Evolutionary conservation across 148 eudicot species (phyloP).

Genomic region (Silene uniflora): DNA sequence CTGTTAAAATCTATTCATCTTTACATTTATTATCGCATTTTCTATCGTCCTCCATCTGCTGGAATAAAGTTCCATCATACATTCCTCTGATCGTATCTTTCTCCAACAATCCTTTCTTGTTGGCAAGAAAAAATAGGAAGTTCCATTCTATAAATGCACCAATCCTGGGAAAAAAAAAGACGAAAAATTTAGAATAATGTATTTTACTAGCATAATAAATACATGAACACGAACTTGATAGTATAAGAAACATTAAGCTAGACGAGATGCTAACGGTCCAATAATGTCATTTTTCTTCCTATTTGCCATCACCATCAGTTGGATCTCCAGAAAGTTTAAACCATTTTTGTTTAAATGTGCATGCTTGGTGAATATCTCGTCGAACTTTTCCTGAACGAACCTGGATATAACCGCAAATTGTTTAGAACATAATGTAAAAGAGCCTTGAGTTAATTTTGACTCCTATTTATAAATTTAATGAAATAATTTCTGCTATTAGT

Average conservation of each 20-base stretch:
- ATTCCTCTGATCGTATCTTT: constrained; percentile 50
- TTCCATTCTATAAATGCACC: constrained; percentile 59
- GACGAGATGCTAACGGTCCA: constrained; percentile 43
- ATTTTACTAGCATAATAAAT: background rate
- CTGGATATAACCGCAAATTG: constrained; percentile 15
- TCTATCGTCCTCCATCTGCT: constrained; percentile 44
- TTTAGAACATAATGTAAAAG: background rate
- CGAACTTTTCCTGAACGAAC: constrained; percentile 60
- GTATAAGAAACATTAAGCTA: background rate
- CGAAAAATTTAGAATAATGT: background rate
- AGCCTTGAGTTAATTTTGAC: background rate
- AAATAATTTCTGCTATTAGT: background rate
- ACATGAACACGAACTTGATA: background rate
- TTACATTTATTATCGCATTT: constrained; percentile 22
- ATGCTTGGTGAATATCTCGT: constrained; percentile 61
- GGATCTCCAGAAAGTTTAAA: constrained; percentile 48
- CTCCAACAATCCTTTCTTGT: constrained; percentile 54
- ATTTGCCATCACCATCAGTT: constrained; percentile 47
- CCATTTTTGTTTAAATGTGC: constrained; percentile 43
- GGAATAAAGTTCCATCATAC: constrained; percentile 73
- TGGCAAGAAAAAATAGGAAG: constrained; percentile 50
- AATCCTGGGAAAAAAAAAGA: constrained; percentile 33
- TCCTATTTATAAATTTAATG: no score
- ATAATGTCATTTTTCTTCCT: constrained; percentile 45
- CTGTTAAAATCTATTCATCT: constrained; percentile 7